A percentile compares a stretch with the other conserved stretches of the same genome.
Evolutionary conservation across 192 early-diverging fungal species (phyloP).

Genomic region (Coemansia sp.): DNA sequence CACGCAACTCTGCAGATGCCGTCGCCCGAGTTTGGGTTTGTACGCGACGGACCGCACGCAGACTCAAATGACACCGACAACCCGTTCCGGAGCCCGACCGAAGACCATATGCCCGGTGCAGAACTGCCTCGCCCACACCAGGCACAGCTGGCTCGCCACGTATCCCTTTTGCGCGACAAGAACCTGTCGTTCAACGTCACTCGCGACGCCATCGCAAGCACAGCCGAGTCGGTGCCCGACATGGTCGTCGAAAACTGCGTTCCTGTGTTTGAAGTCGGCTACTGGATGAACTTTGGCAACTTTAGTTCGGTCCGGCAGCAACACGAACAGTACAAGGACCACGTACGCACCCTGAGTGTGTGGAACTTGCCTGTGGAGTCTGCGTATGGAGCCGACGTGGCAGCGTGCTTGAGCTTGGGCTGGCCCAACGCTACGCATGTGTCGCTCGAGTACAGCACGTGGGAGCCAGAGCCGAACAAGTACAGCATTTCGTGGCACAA

Average conservation of each 20-base stretch:
- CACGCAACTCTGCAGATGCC: slow-evolving; percentile 12
- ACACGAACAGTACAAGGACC: slow-evolving; percentile 45
- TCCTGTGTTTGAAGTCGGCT: slow-evolving; percentile 51
- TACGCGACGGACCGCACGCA: neutral
- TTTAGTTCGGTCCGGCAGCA: slow-evolving; percentile 46
- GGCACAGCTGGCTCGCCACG: slow-evolving; percentile 34
- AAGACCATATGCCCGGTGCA: neutral
- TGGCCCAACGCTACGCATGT: slow-evolving; percentile 48
- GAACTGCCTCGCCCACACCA: slow-evolving; percentile 8
- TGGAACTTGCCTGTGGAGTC: slow-evolving; percentile 54
- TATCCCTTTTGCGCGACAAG: slow-evolving; percentile 40
- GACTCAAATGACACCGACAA: neutral
- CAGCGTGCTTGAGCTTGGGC: slow-evolving; percentile 44
- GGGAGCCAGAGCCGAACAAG: slow-evolving; percentile 52
- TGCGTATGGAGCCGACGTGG: slow-evolving; percentile 45
- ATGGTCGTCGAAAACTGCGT: slow-evolving; percentile 39
- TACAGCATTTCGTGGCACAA: slow-evolving; percentile 49
- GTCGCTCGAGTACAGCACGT: slow-evolving; percentile 51
- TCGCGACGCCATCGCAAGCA: slow-evolving; percentile 3
- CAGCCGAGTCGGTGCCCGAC: slow-evolving; percentile 2
- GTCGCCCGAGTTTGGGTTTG: slow-evolving; percentile 8
- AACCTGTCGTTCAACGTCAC: slow-evolving; percentile 31
- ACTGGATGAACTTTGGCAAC: slow-evolving; percentile 56
- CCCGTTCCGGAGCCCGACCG: neutral
- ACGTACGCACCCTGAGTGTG: slow-evolving; percentile 42